These are phyloP conservation scores for Isatis tinctoria DNA, from an alignment of 345 rosid genomes.

Conservation along the genomic window DNA sequence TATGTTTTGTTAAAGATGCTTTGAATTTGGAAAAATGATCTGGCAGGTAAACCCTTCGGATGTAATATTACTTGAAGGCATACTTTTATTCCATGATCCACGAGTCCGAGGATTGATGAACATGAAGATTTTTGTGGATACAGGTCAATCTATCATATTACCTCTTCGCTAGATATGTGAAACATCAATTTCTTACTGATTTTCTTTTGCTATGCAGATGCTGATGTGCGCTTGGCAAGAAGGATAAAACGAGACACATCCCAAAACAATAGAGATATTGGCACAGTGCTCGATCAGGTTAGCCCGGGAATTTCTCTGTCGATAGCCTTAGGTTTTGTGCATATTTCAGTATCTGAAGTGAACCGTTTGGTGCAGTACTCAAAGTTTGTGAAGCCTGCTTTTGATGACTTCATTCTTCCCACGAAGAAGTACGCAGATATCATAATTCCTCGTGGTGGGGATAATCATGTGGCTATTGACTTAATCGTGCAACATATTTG, in stretches of 20 bases:
- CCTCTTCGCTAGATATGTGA: not conserved
- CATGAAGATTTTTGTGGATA: slow-evolving; percentile 95
- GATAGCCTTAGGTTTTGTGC: not conserved
- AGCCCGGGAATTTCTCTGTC: not conserved
- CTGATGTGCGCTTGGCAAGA: slow-evolving; percentile 95
- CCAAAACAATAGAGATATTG: slow-evolving; percentile 81
- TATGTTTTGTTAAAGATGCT: not conserved
- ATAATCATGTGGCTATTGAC: slow-evolving; percentile 92
- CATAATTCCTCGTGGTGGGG: slow-evolving; percentile 96
- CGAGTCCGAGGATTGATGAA: slow-evolving; percentile 81
- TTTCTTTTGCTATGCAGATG: slow-evolving; percentile 72
- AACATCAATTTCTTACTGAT: not conserved
- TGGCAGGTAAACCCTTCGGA: slow-evolving; percentile 89
- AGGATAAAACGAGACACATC: slow-evolving; percentile 87
- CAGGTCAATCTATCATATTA: slow-evolving; percentile 47
- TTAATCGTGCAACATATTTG: slow-evolving; percentile 90
- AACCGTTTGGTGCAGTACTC: slow-evolving; percentile 66
- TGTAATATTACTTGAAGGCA: slow-evolving; percentile 86
- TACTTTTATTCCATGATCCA: slow-evolving; percentile 80
- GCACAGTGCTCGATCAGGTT: slow-evolving; percentile 86
- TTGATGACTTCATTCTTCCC: slow-evolving; percentile 94
- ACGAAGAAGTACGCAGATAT: slow-evolving; percentile 95
- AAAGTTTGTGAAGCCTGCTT: slow-evolving; percentile 92
- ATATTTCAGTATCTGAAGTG: not conserved
- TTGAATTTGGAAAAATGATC: slow-evolving; percentile 13